Evolutionary conservation across 1,284 basidiomycete genomes (phyloP).

Genomic region (Inonotus hispidus): DNA sequence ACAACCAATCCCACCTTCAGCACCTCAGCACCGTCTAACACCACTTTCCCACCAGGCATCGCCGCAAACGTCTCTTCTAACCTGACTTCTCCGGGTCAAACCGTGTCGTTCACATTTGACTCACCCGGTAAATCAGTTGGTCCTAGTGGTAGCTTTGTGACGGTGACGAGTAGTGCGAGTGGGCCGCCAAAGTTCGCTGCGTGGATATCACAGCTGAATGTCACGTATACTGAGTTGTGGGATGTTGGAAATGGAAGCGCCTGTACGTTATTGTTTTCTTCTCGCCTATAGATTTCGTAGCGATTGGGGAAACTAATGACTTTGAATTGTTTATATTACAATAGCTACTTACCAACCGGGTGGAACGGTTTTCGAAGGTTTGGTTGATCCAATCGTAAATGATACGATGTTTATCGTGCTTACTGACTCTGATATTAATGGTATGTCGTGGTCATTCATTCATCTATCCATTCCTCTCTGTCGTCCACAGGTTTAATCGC

Average conservation of each 20-base stretch:
- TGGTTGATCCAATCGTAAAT: constrained; percentile 37
- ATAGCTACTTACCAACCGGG: constrained; percentile 43
- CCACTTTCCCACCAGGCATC: constrained; percentile 32
- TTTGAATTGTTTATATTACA: background rate
- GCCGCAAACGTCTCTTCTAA: constrained; percentile 46
- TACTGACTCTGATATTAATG: constrained; percentile 40
- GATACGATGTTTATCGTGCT: constrained; percentile 57
- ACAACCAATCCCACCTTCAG: constrained; percentile 30
- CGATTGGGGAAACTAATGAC: too few relatives aligned
- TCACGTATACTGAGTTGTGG: constrained; percentile 51
- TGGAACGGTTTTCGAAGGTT: constrained; percentile 34
- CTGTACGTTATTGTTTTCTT: background rate
- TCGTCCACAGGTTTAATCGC: background rate
- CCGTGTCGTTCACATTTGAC: constrained; percentile 52
- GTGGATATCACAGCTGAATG: constrained; percentile 59
- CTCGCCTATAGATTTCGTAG: background rate
- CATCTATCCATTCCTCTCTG: background rate
- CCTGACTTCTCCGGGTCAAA: constrained; percentile 41
- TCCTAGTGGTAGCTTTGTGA: constrained; percentile 49
- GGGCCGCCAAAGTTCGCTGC: constrained; percentile 33
- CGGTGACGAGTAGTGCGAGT: constrained; percentile 41
- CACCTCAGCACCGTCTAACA: background rate
- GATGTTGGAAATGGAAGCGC: constrained; percentile 41
- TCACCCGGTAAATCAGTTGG: constrained; percentile 46
- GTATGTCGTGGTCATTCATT: background rate